Conservation (phyloP, 257 asterid species). For the Haberlea rhodopensis region DNA sequence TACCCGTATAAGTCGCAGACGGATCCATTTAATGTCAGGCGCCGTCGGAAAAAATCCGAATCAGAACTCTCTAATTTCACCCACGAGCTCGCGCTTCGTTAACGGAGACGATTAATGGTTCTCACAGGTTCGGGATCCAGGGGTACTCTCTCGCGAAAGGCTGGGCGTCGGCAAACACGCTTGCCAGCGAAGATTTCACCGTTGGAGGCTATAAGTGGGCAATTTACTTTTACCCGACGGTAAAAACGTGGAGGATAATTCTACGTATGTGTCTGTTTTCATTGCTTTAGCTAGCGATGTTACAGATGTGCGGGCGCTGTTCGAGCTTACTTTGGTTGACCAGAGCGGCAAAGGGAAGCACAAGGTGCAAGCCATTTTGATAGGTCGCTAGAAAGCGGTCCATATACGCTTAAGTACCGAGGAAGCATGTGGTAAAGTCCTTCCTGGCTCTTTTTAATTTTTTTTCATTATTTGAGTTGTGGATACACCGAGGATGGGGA, state of each 20-base stretch:
- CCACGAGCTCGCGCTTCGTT: conserved; percentile 69
- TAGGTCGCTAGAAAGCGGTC: conserved; percentile 82
- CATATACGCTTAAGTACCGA: too few relatives aligned
- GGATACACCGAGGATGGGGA: neutral
- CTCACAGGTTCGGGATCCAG: too few relatives aligned
- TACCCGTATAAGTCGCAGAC: neutral
- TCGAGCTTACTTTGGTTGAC: too few relatives aligned
- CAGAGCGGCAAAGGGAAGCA: too few relatives aligned
- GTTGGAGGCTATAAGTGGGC: neutral
- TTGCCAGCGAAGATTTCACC: conserved; percentile 1
- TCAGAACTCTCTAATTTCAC: conserved; percentile 35
- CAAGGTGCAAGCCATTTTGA: conserved; percentile 88
- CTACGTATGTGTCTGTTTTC: neutral
- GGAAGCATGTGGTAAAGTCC: conserved; percentile 74
- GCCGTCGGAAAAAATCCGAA: conserved; percentile 30
- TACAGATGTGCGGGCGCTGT: too few relatives aligned
- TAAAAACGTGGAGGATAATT: neutral
- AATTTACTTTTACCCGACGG: neutral
- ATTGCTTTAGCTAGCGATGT: neutral
- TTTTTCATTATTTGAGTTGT: conserved; percentile 5
- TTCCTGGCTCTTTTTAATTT: conserved; percentile 10
- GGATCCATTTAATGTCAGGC: conserved; percentile 36
- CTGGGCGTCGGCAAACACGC: neutral
- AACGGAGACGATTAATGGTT: conserved; percentile 67
- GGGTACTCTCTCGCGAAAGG: conserved; percentile 28